Base-by-base conservation (phyloP, 306 rosid species). In the Lathyrus aphaca region DNA sequence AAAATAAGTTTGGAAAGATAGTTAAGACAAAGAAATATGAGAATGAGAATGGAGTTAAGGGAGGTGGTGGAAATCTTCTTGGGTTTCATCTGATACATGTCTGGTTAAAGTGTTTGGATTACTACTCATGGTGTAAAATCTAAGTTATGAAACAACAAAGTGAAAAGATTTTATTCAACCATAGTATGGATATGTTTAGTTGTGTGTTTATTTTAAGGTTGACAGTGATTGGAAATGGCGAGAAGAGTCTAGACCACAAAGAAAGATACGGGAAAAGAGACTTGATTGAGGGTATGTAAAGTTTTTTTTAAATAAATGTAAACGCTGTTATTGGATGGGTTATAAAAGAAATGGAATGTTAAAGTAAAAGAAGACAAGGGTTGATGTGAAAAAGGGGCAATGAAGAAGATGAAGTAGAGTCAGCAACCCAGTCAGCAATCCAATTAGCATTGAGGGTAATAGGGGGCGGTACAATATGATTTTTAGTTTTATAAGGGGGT, bases 31-130 rank as follows among this genome's bases (percentile, higher is more conserved):
- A n/a, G n/a, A n/a, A n/a, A n/a, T n/a, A n/a, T n/a, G n/a, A n/a
- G n/a, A n/a, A n/a, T n/a, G n/a, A n/a, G n/a, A n/a, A n/a, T n/a
- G n/a, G n/a, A n/a, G n/a, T n/a, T n/a, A n/a, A n/a, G n/a, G n/a
- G n/a, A n/a, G n/a, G n/a, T n/a, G n/a, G n/a, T n/a, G n/a, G n/a
- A n/a, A n/a, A 0, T 82, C 89, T 14, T 53, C 84, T 3, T 62
- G 78, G 4, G 43, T 69, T 8, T 77, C 66, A 42, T 82, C 82
- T 56, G 62, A 37, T 45, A 37, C 77, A 37, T 80, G 83, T 74
- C 67, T 73, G 1, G 76, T 68, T 42, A 80, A 65, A 25, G 69
- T 50, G 3, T 68, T 23, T 8, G 66, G 87, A 73, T 84, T 77
- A 73, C 77, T 77, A 73, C 70, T 84, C 79, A 76, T 54, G 44